Evolutionary conservation across 2,329 filamentous ascomycete genomes (phyloP), one percentile per base, ranked within the genome.

Genomic region (Fusarium sp.): DNA sequence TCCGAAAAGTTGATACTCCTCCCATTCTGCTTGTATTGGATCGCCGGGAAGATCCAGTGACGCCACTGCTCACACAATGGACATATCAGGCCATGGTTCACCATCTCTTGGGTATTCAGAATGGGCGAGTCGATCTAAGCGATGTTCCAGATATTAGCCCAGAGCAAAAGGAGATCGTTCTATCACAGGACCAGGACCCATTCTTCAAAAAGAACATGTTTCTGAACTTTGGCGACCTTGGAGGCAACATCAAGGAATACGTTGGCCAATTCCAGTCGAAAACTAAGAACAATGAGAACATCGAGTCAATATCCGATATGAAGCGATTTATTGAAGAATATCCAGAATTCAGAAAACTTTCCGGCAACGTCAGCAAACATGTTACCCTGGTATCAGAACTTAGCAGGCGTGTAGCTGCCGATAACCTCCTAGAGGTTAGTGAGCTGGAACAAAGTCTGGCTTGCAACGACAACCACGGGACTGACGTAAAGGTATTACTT

Each of bases 81-180:
- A 99, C 96, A 33, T 99, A 99, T 80, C 96, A 99, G 83, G 96
- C 96, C n/a, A 99, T 99, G 95, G 96, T 99, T 2, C 96, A 99
- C 81, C 96, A 99, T 79, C 85, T 98, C 5, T 87, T 99, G 18
- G 96, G 96, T 10, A 98, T 99, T 75, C 90, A 93, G 66, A 98
- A 98, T 81, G 96, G 96, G n/a, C 90, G 96, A 57, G 96, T 99
- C 2, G 93, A 98, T 79, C 86, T 99, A 39, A 93, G 92, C 71
- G 90, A 94, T 63, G 91, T 98, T 1, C 94, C 94, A 18, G 95
- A 97, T 62, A 90, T 97, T 63, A 88, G 94, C 22, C 93, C 94
- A 3, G 96, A 98, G 81, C 87, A 98, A 61, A 95, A 93, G 79
- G 96, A 99, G 83, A 96, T 99, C 66, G 95, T 98, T 6, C 85